phyloP scores from a whole-genome alignment of 1,139 yeast genomes.

The Candida pseudocylindracea region DNA sequence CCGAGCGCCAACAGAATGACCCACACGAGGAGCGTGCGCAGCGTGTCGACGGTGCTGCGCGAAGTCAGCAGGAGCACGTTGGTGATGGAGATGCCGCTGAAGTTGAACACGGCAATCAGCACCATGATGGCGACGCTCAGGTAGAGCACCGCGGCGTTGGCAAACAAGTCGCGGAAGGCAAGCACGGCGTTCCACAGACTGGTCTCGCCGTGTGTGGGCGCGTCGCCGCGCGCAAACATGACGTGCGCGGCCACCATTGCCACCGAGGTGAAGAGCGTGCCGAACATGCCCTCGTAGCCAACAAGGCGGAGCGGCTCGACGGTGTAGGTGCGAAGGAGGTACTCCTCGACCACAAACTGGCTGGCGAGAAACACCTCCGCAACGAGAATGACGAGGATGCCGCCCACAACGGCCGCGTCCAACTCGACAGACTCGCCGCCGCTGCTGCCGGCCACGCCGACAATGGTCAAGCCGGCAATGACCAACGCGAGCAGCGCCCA shows the following conservation, averaged over 20 bases:
- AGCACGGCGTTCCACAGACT: constrained; percentile 36
- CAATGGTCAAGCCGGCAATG: constrained; percentile 45
- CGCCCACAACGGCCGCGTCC: constrained; percentile 17
- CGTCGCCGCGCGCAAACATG: constrained; percentile 13
- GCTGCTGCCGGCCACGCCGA: constrained; percentile 40
- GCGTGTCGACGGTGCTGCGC: constrained; percentile 60
- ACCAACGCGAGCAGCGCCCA: constrained; percentile 47
- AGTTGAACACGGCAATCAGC: constrained; percentile 53
- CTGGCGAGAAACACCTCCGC: constrained; percentile 52
- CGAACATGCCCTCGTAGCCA: constrained; percentile 58
- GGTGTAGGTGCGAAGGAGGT: constrained; percentile 27
- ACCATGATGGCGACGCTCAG: constrained; percentile 47
- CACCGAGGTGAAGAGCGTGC: constrained; percentile 21
- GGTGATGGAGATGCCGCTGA: constrained; percentile 53
- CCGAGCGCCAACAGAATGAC: constrained; percentile 48
- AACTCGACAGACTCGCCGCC: constrained; percentile 3
- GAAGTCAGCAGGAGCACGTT: constrained; percentile 50
- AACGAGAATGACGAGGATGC: constrained; percentile 31
- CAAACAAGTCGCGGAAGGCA: constrained; percentile 26
- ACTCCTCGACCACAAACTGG: constrained; percentile 66
- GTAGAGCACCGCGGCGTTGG: constrained; percentile 16
- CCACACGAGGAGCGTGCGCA: constrained; percentile 64
- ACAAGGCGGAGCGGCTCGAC: constrained; percentile 47
- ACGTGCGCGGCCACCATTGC: constrained; percentile 21
- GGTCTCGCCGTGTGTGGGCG: constrained; percentile 12